Conservation (phyloP, 2,329 filamentous ascomycete species). For the Aspergillus tamarii region DNA sequence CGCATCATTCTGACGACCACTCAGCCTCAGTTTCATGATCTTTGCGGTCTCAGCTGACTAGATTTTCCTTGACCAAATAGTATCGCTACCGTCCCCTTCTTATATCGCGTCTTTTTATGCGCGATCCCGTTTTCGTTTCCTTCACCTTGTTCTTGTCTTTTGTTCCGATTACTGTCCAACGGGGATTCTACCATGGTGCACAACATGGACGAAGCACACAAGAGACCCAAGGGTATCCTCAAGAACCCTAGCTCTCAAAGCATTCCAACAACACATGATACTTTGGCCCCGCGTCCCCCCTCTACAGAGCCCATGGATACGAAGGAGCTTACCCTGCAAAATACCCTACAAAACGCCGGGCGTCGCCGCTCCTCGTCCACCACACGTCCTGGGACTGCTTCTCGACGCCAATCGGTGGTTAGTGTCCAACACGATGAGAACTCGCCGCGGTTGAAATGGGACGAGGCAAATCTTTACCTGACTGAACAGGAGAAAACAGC, state of each 20-base stretch:
- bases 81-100: neutral
- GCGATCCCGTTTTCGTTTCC: neutral
- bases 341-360: slow-evolving; percentile 92
- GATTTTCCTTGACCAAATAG: neutral
- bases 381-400: slow-evolving; percentile 62
- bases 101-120: neutral
- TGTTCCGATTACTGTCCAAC: slow-evolving; percentile 1
- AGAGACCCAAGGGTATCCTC: slow-evolving; percentile 65
- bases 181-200: slow-evolving; percentile 31
- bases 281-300: slow-evolving; percentile 45
- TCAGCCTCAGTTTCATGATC: slow-evolving; percentile 12
- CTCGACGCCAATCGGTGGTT: slow-evolving; percentile 70
- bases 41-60: slow-evolving; percentile 13
- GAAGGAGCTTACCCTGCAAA: slow-evolving; percentile 89
- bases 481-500: slow-evolving; percentile 93
- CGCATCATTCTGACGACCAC: neutral
- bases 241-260: slow-evolving; percentile 69
- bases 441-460: slow-evolving; percentile 88
- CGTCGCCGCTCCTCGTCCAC: slow-evolving; percentile 81
- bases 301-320: slow-evolving; percentile 55
- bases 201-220: slow-evolving; percentile 36
- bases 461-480: slow-evolving; percentile 95
- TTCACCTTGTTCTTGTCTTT: neutral
- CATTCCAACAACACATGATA: slow-evolving; percentile 60
- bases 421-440: slow-evolving; percentile 58